Conservation (phyloP, 2,329 filamentous ascomycete species). For the Thielaviopsis populi region DNA sequence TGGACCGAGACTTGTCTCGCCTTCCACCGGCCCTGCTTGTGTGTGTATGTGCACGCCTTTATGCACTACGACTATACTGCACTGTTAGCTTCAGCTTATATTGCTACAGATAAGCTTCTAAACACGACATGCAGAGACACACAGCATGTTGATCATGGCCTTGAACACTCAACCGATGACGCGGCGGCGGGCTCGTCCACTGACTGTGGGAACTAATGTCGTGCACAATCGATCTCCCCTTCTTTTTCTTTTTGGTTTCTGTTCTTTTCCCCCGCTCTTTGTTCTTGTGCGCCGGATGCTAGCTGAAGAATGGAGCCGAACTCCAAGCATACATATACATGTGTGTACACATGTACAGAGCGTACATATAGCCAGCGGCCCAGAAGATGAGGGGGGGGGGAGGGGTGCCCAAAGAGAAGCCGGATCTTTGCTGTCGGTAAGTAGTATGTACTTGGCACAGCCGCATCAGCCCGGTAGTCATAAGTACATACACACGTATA, state of each 20-base stretch:
- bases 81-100: background rate
- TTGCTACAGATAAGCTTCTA: background rate
- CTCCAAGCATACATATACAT: background rate
- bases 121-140: background rate
- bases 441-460: background rate
- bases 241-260: background rate
- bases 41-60: too few relatives aligned
- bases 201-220: background rate
- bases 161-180: background rate
- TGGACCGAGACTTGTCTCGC: constrained; percentile 3
- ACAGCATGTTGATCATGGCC: background rate
- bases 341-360: background rate
- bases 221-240: background rate
- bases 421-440: background rate
- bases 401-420: background rate
- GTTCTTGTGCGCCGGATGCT: background rate
- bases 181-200: background rate
- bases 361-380: background rate
- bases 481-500: too few relatives aligned
- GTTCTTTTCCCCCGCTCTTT: background rate
- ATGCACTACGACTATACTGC: background rate
- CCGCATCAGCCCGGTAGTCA: background rate
- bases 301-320: background rate
- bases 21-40: background rate
- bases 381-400: too few relatives aligned